Evolutionary conservation across 441 rosid genomes (phyloP).

Genomic region (Cnidoscolus chayamansa): DNA sequence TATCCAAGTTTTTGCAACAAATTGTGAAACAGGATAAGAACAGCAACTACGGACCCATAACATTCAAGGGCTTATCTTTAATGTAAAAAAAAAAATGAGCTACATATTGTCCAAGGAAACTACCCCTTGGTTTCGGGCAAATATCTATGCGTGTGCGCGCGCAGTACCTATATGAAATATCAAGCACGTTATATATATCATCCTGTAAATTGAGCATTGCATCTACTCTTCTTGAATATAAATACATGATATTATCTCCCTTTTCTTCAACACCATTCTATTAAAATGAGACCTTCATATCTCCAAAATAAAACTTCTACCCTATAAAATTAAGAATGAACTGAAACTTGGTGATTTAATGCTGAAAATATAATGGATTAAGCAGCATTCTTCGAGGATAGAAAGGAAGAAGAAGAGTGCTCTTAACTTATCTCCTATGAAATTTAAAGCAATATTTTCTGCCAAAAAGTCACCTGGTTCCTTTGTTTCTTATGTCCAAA

Average conservation of each 20-base stretch:
- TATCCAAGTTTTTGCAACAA: conserved; percentile 1
- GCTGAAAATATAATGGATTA: neutral
- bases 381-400: neutral
- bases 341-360: neutral
- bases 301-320: neutral
- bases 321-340: neutral
- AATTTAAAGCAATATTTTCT: neutral
- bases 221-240: neutral
- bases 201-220: neutral
- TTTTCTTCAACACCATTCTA: neutral
- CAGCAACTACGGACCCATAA: conserved; percentile 6
- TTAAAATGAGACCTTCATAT: neutral
- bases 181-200: neutral
- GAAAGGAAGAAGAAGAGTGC: neutral
- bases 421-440: neutral
- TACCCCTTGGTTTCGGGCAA: neutral
- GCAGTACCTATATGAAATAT: neutral
- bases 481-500: neutral
- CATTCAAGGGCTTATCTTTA: neutral
- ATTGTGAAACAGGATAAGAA: conserved; percentile 7
- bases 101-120: neutral
- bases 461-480: neutral
- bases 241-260: neutral
- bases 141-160: neutral
- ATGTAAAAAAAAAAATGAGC: neutral